Conservation (phyloP, 164 flowering plant genomes). For the Platanus orientalis region DNA sequence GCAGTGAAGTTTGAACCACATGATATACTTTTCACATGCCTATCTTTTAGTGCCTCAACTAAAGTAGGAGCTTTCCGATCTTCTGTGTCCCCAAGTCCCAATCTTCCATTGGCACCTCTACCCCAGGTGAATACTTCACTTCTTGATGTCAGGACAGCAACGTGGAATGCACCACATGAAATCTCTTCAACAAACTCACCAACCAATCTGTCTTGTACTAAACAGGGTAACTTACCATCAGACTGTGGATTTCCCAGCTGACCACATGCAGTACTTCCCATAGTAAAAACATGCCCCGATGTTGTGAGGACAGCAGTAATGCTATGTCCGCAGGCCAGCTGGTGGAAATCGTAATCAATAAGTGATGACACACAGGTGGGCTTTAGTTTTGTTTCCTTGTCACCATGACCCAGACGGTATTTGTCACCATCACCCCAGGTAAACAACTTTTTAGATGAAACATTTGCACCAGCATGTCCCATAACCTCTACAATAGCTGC, state of each 20-base stretch:
- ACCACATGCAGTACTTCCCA: conserved; percentile 30
- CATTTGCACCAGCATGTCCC: conserved; percentile 18
- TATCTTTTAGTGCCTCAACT: conserved; percentile 26
- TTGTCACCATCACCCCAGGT: conserved; percentile 35
- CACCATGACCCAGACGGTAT: conserved; percentile 25
- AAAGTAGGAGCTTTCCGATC: conserved; percentile 23
- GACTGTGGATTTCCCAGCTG: conserved; percentile 26
- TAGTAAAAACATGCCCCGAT: conserved; percentile 30
- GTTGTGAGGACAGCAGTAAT: conserved; percentile 27
- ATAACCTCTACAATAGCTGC: conserved; percentile 31
- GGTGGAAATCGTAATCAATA: conserved; percentile 20
- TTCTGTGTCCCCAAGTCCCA: conserved; percentile 31
- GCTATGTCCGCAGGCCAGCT: conserved; percentile 26
- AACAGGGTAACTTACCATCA: conserved; percentile 25
- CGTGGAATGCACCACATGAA: conserved; percentile 27
- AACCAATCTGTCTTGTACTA: conserved; percentile 22
- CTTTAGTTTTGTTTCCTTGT: conserved; percentile 20
- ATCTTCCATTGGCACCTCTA: conserved; percentile 30
- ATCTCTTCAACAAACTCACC: conserved; percentile 22
- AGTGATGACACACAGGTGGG: conserved; percentile 27
- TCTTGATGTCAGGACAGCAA: conserved; percentile 25
- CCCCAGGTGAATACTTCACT: conserved; percentile 33
- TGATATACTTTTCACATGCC: conserved; percentile 24
- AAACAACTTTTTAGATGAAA: conserved; percentile 23
- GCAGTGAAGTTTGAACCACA: conserved; percentile 34